Evolutionary conservation across 345 rosid genomes (phyloP).

Genomic region (Arabidopsis thaliana): DNA sequence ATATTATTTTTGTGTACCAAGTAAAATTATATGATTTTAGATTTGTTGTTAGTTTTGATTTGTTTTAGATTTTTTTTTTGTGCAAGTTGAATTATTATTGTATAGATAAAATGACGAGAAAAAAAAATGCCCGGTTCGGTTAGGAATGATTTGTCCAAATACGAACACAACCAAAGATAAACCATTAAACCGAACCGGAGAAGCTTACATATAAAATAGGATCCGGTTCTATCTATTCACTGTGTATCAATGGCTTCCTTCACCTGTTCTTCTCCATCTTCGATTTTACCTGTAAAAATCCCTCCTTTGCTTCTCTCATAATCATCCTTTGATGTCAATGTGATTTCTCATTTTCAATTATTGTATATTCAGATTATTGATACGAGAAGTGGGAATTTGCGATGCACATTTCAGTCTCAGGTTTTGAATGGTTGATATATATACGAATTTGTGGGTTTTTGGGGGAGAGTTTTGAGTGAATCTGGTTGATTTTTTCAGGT

Average conservation of each 20-base stretch:
- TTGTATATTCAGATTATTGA: conserved; percentile 45
- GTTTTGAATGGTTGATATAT: conserved; percentile 33
- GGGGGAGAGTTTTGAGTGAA: not conserved
- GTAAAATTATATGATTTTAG: too few relatives aligned
- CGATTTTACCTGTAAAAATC: conserved; percentile 43
- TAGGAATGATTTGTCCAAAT: not conserved
- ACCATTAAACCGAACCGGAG: conserved; percentile 3
- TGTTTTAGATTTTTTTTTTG: too few relatives aligned
- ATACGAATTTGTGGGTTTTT: not conserved
- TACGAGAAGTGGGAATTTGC: conserved; percentile 35
- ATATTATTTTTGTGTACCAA: too few relatives aligned
- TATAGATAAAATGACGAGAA: too few relatives aligned
- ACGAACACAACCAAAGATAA: not conserved
- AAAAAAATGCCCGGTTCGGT: not conserved
- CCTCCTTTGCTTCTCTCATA: not conserved
- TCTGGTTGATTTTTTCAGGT: conserved; percentile 44
- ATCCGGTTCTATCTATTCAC: conserved; percentile 31
- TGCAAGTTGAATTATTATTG: too few relatives aligned
- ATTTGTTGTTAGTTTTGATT: too few relatives aligned
- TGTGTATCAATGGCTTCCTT: conserved; percentile 46
- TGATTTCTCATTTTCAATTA: conserved; percentile 6
- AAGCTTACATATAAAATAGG: not conserved
- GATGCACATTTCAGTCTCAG: conserved; percentile 38
- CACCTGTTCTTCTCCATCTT: conserved; percentile 27
- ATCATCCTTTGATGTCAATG: not conserved